Evolutionary conservation across 2,329 filamentous ascomycete species (phyloP).

Genomic region (Botrytis aclada): DNA sequence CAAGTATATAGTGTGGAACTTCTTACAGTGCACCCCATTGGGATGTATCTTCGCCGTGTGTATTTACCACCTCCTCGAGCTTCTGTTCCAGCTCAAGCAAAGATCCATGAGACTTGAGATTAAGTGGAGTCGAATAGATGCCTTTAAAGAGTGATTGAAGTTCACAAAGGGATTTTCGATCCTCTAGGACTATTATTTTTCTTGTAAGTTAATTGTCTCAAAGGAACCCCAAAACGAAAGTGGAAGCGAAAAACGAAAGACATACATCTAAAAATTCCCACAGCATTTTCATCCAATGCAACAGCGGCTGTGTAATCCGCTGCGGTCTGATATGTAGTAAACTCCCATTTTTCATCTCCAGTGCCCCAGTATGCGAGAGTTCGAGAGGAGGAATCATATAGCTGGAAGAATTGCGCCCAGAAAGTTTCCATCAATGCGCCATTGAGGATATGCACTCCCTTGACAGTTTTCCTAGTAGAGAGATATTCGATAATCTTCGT

Average conservation of each 20-base stretch:
- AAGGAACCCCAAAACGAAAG: background rate
- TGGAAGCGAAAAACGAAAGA: background rate
- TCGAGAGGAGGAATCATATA: background rate
- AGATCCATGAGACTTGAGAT: too few relatives aligned
- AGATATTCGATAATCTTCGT: background rate
- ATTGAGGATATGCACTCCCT: background rate
- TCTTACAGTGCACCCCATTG: background rate
- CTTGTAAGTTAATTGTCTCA: rapidly evolving
- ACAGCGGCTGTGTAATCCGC: background rate
- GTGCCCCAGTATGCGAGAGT: background rate
- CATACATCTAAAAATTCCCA: background rate
- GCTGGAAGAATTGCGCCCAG: background rate
- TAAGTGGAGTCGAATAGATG: too few relatives aligned
- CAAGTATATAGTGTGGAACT: background rate
- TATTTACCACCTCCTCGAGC: too few relatives aligned
- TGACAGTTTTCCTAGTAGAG: background rate
- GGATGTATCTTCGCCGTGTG: background rate
- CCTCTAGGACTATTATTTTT: background rate
- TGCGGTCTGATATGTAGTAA: background rate
- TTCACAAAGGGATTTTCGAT: background rate
- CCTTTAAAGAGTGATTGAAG: too few relatives aligned
- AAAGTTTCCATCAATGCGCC: background rate
- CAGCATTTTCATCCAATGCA: background rate
- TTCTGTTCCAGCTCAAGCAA: too few relatives aligned
- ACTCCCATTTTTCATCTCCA: background rate